Evolutionary conservation across 768 basidiomycete species (phyloP).

Genomic region (Trametes coccinea): DNA sequence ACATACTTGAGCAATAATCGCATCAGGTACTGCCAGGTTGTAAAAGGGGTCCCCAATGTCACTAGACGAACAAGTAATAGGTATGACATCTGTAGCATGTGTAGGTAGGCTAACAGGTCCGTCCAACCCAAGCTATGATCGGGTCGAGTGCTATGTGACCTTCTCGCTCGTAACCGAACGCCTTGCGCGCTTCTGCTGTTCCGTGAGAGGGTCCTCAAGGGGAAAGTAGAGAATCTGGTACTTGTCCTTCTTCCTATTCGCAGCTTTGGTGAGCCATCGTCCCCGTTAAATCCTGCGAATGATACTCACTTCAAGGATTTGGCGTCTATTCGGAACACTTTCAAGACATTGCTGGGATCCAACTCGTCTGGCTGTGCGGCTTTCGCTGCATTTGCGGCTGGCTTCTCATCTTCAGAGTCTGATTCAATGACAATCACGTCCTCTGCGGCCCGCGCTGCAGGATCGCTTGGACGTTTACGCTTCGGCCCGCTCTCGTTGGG

Average conservation of each 20-base stretch:
- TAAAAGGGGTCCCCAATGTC: too few relatives aligned
- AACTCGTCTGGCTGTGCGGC: constrained; percentile 22
- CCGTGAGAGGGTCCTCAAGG: constrained; percentile 60
- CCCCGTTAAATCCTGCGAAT: not conserved
- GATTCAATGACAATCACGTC: constrained; percentile 31
- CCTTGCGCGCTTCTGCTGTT: constrained; percentile 47
- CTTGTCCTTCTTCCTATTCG: constrained; percentile 35
- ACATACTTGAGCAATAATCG: too few relatives aligned
- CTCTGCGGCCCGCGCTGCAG: not conserved
- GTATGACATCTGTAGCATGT: too few relatives aligned
- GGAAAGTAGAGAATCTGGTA: constrained; percentile 89
- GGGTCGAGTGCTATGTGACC: constrained; percentile 19
- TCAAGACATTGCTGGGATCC: constrained; percentile 39
- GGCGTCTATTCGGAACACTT: constrained; percentile 50
- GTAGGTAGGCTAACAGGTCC: too few relatives aligned
- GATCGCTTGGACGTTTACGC: constrained; percentile 8
- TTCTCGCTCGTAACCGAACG: constrained; percentile 56
- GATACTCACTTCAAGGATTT: constrained; percentile 44
- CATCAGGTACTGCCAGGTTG: too few relatives aligned
- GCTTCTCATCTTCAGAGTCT: constrained; percentile 28
- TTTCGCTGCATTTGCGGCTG: not conserved
- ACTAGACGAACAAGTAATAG: too few relatives aligned
- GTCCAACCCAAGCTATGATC: not conserved
- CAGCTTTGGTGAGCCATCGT: constrained; percentile 7
- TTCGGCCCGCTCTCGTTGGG: not conserved